Percentiles rank a stretch among this genome's conserved stretches.
Evolutionary conservation across 202 grass and related monocot genomes (phyloP).

Genomic region (Eragrostis tef): DNA sequence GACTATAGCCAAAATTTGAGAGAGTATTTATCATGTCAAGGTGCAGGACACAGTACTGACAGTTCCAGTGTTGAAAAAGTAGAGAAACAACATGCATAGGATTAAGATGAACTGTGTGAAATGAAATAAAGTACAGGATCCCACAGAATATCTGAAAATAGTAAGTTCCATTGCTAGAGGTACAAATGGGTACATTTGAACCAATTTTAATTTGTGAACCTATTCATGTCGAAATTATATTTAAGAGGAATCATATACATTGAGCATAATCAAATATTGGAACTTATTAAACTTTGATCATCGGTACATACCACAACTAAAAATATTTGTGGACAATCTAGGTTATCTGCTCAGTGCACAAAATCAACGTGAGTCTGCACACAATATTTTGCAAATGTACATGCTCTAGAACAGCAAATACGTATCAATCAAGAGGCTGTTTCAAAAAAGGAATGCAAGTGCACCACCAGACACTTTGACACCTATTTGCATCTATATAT

Average conservation of each 20-base stretch:
- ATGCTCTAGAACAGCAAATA: not conserved
- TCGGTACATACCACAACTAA: not conserved
- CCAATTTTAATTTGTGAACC: not conserved
- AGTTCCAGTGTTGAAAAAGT: slow-evolving; percentile 6
- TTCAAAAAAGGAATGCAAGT: not conserved
- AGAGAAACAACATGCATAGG: slow-evolving; percentile 4
- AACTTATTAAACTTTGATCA: not conserved
- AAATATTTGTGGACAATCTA: slow-evolving; percentile 2
- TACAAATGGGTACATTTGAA: not conserved
- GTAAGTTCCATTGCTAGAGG: slow-evolving; percentile 5
- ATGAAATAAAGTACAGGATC: slow-evolving; percentile 10
- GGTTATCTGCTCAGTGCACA: not conserved
- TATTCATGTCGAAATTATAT: not conserved
- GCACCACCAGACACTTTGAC: not conserved
- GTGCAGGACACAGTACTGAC: slow-evolving; percentile 8
- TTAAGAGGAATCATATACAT: not conserved
- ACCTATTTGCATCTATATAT: not conserved
- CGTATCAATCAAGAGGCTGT: not conserved
- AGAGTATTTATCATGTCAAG: slow-evolving; percentile 33
- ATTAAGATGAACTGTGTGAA: slow-evolving; percentile 10
- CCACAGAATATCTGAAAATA: slow-evolving; percentile 24
- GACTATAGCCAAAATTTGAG: not conserved
- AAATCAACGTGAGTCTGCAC: not conserved
- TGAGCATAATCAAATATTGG: not conserved
- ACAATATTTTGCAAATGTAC: not conserved